Conservation (phyloP, 306 rosid species). For the Medicago truncatula region MtrunA17r5.0-ANR NC_053045.1:34650001-34650500, state of each 20-base stretch:
- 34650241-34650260: constrained; percentile 65
- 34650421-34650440: constrained; percentile 1
- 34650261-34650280: constrained; percentile 33
- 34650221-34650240: constrained; percentile 55
- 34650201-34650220: constrained; percentile 79
- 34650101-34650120: constrained; percentile 90
- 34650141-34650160: constrained; percentile 66
- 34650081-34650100: constrained; percentile 80
- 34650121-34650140: constrained; percentile 80
- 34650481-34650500: background rate
- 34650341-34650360: background rate
- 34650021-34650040: constrained; percentile 45
- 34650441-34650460: constrained; percentile 1
- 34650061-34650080: constrained; percentile 59
- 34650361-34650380: background rate
- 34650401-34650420: constrained; percentile 6
- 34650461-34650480: background rate
- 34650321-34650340: background rate
- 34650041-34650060: constrained; percentile 75
- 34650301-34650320: background rate
- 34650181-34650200: constrained; percentile 78
- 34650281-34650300: constrained; percentile 15
- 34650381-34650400: background rate
- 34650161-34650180: constrained; percentile 78
- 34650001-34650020: constrained; percentile 43